Base-by-base conservation (phyloP, 2,329 filamentous ascomycete species). In the Pestalotiopsis sp. region DNA sequence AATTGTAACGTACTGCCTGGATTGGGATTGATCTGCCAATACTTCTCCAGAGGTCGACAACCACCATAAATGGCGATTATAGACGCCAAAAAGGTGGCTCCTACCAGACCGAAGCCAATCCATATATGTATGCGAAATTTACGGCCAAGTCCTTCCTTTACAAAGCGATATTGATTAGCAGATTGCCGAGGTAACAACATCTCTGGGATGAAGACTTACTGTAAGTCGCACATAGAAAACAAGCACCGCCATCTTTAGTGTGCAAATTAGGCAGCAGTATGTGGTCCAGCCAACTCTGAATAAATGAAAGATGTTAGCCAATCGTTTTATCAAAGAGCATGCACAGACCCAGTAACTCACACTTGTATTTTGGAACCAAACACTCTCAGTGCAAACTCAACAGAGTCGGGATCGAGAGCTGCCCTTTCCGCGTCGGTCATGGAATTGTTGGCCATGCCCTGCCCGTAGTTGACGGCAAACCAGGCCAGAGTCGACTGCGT, bases 11-110 rank as follows among this genome's bases (percentile, higher is more conserved):
- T 71, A 85, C 83, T 84, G 6, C 85, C 84, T 13, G 85, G 86
- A 61, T 88, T 74, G 0, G 86, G 86, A 69, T 84, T 76, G 57
- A 88, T 87, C 75, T 88, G 85, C 85, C 85, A 88, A 71, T 87
- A 83, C 61, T 81, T 81, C 52, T 80, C 69, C 66, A 87, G 81
- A 0, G 85, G 85, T 65, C 77, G 78, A 71, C 86, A 88, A 2
- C 81, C 80, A 14, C 84, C 76, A 20, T 86, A 79, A 66, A 87
- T 82, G 3, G 83, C 83, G 56, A 82, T 76, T 36, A 85, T 78
- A 17, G 82, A 82, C 1, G 81, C 82, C 61, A 87, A 67, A 70
- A 83, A 87, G 6, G 83, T 86, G 4, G 70, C 70, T 1, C 74
- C 77, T 62, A 87, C 81, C 56, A 86, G 67, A 13, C 71, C 78